Evolutionary conservation across 768 basidiomycete genomes (phyloP).

Genomic region (Goffeauzyma gilvescens): DNA sequence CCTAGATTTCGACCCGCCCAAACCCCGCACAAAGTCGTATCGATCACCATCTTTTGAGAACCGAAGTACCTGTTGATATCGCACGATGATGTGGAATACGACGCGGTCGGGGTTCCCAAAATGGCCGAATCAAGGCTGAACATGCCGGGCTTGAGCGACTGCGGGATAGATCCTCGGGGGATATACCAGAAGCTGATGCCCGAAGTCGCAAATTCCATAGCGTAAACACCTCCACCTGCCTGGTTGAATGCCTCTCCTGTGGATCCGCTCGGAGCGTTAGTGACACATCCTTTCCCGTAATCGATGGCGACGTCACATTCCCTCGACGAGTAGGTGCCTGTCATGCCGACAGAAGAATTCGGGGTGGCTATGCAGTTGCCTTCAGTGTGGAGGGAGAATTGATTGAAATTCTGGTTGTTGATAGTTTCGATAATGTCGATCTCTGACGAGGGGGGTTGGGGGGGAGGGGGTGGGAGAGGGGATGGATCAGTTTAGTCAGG

Average conservation of each 20-base stretch:
- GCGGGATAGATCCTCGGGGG: conserved; percentile 19
- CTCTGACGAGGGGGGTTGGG: conserved; percentile 39
- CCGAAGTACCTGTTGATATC: conserved; percentile 10
- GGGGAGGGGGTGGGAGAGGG: too few species aligned
- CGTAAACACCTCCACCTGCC: conserved; percentile 53
- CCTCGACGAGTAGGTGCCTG: conserved; percentile 24
- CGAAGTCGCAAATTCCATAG: conserved; percentile 47
- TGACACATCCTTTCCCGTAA: conserved; percentile 45
- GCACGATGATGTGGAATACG: conserved; percentile 4
- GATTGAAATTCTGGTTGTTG: conserved; percentile 46
- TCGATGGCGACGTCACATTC: conserved; percentile 38
- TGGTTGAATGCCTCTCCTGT: conserved; percentile 49
- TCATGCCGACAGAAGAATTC: conserved; percentile 14
- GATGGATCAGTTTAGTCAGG: too few species aligned
- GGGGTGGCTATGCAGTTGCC: conserved; percentile 12
- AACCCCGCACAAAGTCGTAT: conserved; percentile 5
- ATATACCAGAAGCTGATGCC: conserved; percentile 47
- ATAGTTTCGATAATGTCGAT: conserved; percentile 71
- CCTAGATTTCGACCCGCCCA: too few species aligned
- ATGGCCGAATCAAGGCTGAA: conserved; percentile 10
- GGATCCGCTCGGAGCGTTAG: conserved; percentile 41
- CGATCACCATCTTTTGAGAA: conserved; percentile 22
- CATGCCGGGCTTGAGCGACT: conserved; percentile 3
- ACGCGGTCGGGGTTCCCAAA: conserved; percentile 7
- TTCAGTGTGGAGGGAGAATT: conserved; percentile 56